Conservation (phyloP, 345 rosid species). For the Brassica incana region DNA sequence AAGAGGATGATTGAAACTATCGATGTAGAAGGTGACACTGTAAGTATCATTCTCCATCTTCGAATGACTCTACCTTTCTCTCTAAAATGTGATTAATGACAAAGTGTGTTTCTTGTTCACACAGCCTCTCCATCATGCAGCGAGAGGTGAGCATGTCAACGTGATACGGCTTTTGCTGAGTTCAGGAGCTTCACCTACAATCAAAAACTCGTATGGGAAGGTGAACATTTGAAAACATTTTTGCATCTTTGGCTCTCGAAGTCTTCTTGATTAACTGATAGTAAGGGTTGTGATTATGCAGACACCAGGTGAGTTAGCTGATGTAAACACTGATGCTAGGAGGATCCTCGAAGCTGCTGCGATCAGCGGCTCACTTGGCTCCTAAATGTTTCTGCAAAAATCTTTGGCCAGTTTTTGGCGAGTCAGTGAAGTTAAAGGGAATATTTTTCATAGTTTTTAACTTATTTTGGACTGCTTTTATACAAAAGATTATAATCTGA, state of each 20-base stretch:
- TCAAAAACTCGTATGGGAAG: conserved; percentile 64
- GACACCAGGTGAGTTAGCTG: conserved; percentile 68
- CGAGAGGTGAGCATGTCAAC: conserved; percentile 82
- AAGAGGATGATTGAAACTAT: conserved; percentile 74
- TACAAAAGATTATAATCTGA: background rate
- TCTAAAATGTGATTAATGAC: background rate
- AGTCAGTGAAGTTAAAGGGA: background rate
- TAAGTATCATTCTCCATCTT: conserved; percentile 53
- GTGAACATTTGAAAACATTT: conserved; percentile 38
- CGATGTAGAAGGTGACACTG: conserved; percentile 84
- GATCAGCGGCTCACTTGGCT: conserved; percentile 7
- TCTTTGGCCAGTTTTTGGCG: conserved; percentile 7
- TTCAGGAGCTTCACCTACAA: conserved; percentile 66
- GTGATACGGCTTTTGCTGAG: conserved; percentile 65
- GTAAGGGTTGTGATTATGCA: conserved; percentile 38
- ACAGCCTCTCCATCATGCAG: conserved; percentile 98
- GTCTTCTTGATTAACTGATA: conserved; percentile 12
- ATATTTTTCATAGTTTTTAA: background rate
- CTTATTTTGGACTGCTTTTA: background rate
- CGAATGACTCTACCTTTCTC: background rate
- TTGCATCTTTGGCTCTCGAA: background rate
- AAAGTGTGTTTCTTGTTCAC: conserved; percentile 17
- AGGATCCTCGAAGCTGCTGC: conserved; percentile 53
- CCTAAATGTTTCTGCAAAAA: conserved; percentile 1
- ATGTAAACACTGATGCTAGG: conserved; percentile 57